Evolutionary conservation across 768 basidiomycete species (phyloP).

Genomic region (Termitomyces sp.): DNA sequence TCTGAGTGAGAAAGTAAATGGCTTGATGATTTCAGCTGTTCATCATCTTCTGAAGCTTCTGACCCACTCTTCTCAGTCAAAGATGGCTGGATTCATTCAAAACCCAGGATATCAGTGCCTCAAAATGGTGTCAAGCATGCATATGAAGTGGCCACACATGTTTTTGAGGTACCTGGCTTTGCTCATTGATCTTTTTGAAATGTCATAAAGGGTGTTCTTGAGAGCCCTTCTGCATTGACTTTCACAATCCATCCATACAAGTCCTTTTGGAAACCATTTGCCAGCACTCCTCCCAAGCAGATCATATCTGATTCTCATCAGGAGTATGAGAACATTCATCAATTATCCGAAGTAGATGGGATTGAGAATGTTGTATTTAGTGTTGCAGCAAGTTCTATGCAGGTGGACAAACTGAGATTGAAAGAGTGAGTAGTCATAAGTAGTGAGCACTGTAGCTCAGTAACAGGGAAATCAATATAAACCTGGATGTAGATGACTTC

Average conservation of each 20-base stretch:
- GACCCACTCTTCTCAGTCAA: neutral
- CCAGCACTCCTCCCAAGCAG: neutral
- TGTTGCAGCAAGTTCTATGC: too few relatives aligned
- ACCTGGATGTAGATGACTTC: too few relatives aligned
- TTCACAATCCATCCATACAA: conserved; percentile 14
- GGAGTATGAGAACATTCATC: neutral
- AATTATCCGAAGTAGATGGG: neutral
- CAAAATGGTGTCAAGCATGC: conserved; percentile 11
- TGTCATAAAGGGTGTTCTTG: conserved; percentile 16
- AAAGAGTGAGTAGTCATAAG: too few relatives aligned
- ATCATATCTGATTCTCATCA: neutral
- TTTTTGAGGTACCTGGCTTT: conserved; percentile 23
- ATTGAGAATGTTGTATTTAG: conserved; percentile 2
- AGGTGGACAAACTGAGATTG: too few relatives aligned
- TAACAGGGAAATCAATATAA: too few relatives aligned
- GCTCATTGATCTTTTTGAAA: conserved; percentile 18
- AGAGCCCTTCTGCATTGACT: conserved; percentile 5
- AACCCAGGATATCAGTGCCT: conserved; percentile 19
- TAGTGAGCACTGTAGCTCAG: too few relatives aligned
- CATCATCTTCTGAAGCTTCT: neutral
- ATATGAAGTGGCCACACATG: conserved; percentile 21
- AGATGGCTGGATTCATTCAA: conserved; percentile 17
- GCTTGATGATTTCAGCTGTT: conserved; percentile 10
- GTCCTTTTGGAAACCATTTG: conserved; percentile 10
- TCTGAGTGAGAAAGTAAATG: conserved; percentile 8